Percentiles rank a stretch among this genome's conserved stretches.
phyloP scores from a whole-genome alignment of 2,329 filamentous ascomycete genomes.

The Diatrype stigma region DNA sequence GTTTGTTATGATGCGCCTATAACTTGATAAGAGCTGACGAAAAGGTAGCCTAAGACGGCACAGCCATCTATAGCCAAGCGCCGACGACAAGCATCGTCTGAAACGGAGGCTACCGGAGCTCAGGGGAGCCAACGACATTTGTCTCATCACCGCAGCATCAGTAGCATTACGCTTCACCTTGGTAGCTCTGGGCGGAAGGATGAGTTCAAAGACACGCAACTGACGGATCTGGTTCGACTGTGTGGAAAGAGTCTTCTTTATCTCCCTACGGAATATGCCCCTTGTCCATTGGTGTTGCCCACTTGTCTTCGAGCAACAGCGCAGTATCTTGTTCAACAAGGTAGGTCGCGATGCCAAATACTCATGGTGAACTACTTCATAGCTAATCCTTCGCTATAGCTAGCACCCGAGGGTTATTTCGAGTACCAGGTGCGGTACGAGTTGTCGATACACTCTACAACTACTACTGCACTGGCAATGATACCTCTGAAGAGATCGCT shows the following conservation, averaged over 20 bases:
- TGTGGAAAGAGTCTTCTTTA: slow-evolving; percentile 61
- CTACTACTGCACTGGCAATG: slow-evolving; percentile 54
- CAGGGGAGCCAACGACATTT: slow-evolving; percentile 24
- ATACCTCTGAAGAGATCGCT: slow-evolving; percentile 46
- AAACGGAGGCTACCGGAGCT: slow-evolving; percentile 19
- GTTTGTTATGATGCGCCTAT: slow-evolving; percentile 13
- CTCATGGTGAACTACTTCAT: background rate
- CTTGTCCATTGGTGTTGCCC: slow-evolving; percentile 54
- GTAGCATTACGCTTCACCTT: slow-evolving; percentile 48
- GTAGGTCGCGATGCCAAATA: slow-evolving; percentile 29
- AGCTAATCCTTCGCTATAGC: slow-evolving; percentile 20
- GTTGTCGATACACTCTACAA: slow-evolving; percentile 57
- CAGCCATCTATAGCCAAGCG: slow-evolving; percentile 25
- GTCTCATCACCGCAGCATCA: slow-evolving; percentile 49
- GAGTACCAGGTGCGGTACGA: slow-evolving; percentile 56
- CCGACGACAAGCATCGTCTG: slow-evolving; percentile 30
- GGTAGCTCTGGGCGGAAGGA: slow-evolving; percentile 39
- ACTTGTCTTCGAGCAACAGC: slow-evolving; percentile 64
- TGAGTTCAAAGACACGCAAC: slow-evolving; percentile 43
- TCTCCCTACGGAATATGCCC: slow-evolving; percentile 55
- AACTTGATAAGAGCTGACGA: background rate
- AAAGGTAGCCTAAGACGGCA: background rate
- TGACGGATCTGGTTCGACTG: slow-evolving; percentile 57
- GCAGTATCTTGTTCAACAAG: slow-evolving; percentile 59
- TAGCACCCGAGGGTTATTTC: slow-evolving; percentile 56